Evolutionary conservation across 257 asterid genomes (phyloP).

Genomic region (Ehretia macrophylla): DNA sequence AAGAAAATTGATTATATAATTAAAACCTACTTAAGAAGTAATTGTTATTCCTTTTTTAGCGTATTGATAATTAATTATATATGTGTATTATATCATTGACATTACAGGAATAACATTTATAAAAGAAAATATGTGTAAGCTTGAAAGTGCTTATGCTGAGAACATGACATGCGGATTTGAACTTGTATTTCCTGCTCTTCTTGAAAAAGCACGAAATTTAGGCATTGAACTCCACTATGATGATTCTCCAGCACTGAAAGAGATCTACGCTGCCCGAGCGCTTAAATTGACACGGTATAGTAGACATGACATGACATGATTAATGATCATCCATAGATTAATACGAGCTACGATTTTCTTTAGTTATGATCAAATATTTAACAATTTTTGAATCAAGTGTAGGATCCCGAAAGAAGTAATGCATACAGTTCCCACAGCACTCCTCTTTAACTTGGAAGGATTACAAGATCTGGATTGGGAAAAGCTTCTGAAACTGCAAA

Average conservation of each 20-base stretch:
- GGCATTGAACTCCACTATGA: constrained; percentile 27
- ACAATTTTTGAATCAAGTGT: no score
- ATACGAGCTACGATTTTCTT: no score
- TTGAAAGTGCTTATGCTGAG: constrained; percentile 17
- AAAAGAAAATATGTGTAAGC: constrained; percentile 28
- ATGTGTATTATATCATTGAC: no score
- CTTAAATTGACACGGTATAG: constrained; percentile 21
- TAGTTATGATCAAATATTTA: no score
- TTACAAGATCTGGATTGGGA: constrained; percentile 41
- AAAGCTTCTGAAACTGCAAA: constrained; percentile 39
- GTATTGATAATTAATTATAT: no score
- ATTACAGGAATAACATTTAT: constrained; percentile 28
- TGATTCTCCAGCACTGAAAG: constrained; percentile 19
- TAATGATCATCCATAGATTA: no score
- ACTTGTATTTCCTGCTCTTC: constrained; percentile 36
- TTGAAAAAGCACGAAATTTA: constrained; percentile 25
- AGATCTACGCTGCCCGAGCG: constrained; percentile 18
- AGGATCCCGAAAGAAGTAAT: constrained; percentile 43
- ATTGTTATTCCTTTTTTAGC: no score
- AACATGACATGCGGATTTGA: constrained; percentile 47
- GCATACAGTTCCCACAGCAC: constrained; percentile 38
- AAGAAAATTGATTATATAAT: no score
- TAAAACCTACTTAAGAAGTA: no score
- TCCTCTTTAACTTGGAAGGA: constrained; percentile 48
- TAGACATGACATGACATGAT: neutral